Evolutionary conservation across 202 grass and related monocot species (phyloP), one percentile per base, ranked within the genome.

Genomic region (Sporobolus alterniflorus): DNA sequence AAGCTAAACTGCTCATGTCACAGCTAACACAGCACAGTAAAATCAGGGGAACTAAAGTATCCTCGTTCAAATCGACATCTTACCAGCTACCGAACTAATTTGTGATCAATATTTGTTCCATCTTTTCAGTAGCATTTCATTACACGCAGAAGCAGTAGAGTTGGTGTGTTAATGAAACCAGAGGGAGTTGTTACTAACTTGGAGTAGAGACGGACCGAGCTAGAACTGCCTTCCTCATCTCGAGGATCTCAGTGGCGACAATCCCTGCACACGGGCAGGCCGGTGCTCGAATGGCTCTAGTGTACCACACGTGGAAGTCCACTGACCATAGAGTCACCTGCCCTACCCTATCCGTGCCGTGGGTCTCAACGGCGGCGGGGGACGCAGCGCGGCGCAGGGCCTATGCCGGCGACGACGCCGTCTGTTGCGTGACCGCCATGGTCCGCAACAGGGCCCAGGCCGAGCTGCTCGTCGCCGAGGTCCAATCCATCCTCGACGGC

Each of bases 141-240:
- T 68, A 55, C 47, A 24, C 26, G n/a, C 7, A 14, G 15, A 59
- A 41, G 18, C 41, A 24, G 17, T 57, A 70, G 20, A 13, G 11
- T 42, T 81, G 7, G n/a, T 1, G 43, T 1, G 43, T n/a, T 73
- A 85, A 82, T 74, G 47, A 57, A 57, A 21, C 29, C 26, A 4
- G 24, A 13, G 26, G 48, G 9, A 10, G 1, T 20, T 32, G 24
- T 91, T 91, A 99, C 96, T 67, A 93, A 93, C 55, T 99, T 99
- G 88, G 88, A 99, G 96, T 54, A 99, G 78, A 16, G 96, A 99
- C 16, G 96, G 88, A 28, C 93, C 93, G 22, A n/a, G n/a, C n/a
- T n/a, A 99, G 96, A 56, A 90, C 83, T 39, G 60, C 73, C 91
- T 89, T 99, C 69, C 96, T 51, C 91, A 92, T 96, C 32, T 80